Evolutionary conservation across 163 green algal genomes (phyloP).

Genomic region (Volvox carteri): DNA sequence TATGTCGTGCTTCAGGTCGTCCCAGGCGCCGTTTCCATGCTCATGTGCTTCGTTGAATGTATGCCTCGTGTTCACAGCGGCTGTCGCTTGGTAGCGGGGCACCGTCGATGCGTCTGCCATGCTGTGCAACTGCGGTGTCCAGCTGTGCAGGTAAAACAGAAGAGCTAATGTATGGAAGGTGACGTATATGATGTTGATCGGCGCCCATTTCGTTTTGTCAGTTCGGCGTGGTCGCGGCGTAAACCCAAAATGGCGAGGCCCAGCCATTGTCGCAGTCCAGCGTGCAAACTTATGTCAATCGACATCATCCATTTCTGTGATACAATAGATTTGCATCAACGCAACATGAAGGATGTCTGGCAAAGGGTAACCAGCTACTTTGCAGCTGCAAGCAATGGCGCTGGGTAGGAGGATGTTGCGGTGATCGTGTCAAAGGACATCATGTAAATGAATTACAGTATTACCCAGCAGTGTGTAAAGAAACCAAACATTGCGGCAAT

Average conservation of each 20-base stretch:
- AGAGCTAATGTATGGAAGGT: background rate
- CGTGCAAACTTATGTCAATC: background rate
- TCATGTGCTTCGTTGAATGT: background rate
- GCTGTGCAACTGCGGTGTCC: background rate
- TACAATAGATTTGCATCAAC: background rate
- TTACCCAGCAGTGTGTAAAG: too few species aligned
- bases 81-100: background rate
- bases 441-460: background rate
- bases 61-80: background rate
- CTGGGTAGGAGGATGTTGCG: background rate
- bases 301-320: too few species aligned
- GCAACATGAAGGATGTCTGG: background rate
- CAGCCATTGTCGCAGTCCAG: background rate
- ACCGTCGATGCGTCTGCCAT: background rate
- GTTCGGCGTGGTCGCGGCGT: background rate
- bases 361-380: background rate
- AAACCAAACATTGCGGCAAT: too few species aligned
- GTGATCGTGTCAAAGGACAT: background rate
- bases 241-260: background rate
- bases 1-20: slow-evolving; percentile 33
- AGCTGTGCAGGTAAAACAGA: background rate
- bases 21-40: slow-evolving; percentile 14
- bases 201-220: background rate
- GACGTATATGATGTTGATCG: background rate
- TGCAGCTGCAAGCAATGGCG: background rate